Base-by-base conservation (phyloP, 1,139 yeast species). In the Nakaseomyces nivariensis region DNA sequence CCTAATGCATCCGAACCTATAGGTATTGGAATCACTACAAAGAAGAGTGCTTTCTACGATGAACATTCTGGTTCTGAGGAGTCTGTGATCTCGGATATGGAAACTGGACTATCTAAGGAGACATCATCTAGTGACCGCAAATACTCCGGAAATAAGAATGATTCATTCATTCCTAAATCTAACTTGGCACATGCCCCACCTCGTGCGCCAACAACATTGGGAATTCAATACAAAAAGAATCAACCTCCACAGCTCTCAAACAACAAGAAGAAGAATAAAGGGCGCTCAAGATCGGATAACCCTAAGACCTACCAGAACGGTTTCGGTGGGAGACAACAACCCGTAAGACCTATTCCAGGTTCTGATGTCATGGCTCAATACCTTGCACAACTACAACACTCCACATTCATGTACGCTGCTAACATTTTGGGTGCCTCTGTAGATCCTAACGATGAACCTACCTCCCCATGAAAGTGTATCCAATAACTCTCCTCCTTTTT, bases 321-420 rank as follows among this genome's bases (percentile, higher is more conserved):
- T 4, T 43, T 17, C 29, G 38, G 31, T 8, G 29, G 31, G 4
- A 33, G 34, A 32, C 46, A 24, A 34, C 46, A 43, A 13, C 36
- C 37, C 9, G 38, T 29, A 3, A 67, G 62, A 52, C 66, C 76
- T 2, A 72, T 78, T 10, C 78, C 83, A 6, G 89, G 89, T 4
- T 79, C 85, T 1, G 85, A 81, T 58, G 86, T 83, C 6, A 81
- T 84, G 85, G 84, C 87, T 0, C 89, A 83, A 61, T 84, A 82
- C 60, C 70, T 84, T 57, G 86, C 87, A 11, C 83, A 80, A 61
- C 72, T 83, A 8, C 89, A 82, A 59, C 82, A 79, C 52, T 83
- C 79, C 47, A 76, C 74, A 48, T 67, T 77, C 61, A 66, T 78
- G 57, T 81, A 79, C 61, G 81, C 81, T 4, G 78, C 82, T 2